phyloP scores from a whole-genome alignment of 805 yeast species.

The Ogataea sp. region DNA sequence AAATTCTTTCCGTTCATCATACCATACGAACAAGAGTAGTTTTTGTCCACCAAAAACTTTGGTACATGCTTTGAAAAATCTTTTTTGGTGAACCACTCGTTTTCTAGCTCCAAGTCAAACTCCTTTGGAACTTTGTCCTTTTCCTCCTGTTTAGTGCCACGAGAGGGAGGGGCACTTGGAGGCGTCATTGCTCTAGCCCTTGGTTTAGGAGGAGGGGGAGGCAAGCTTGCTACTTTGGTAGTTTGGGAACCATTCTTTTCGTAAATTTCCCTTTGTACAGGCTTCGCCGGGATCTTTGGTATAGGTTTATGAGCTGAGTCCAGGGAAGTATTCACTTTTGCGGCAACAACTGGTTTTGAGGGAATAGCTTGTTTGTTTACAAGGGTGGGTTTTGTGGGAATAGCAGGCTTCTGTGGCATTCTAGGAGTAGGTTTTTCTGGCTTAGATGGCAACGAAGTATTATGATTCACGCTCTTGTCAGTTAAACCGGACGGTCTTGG shows the following conservation, averaged over 20 bases:
- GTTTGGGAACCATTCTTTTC: too few relatives aligned
- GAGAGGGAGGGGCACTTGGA: conserved; percentile 17
- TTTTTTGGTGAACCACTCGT: conserved; percentile 39
- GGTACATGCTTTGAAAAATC: conserved; percentile 27
- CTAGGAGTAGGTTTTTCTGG: conserved; percentile 6
- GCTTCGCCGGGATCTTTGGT: background rate
- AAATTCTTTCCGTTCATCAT: conserved; percentile 19
- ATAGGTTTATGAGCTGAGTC: too few relatives aligned
- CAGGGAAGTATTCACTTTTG: too few relatives aligned
- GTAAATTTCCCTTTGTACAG: too few relatives aligned
- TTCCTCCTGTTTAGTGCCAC: background rate
- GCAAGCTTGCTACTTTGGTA: background rate
- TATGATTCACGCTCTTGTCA: too few relatives aligned
- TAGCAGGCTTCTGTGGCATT: too few relatives aligned
- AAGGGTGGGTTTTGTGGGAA: conserved; percentile 1
- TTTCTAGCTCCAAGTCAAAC: conserved; percentile 32
- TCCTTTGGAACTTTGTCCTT: conserved; percentile 22
- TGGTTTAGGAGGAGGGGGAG: conserved; percentile 10
- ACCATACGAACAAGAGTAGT: conserved; percentile 24
- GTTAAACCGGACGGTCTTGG: background rate
- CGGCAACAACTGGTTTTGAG: too few relatives aligned
- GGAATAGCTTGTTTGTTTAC: background rate
- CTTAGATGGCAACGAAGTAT: conserved; percentile 3
- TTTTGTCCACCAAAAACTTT: conserved; percentile 26
- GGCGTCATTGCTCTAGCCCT: conserved; percentile 18